phyloP scores from a whole-genome alignment of 306 rosid species.

The Lotus japonicus region DNA sequence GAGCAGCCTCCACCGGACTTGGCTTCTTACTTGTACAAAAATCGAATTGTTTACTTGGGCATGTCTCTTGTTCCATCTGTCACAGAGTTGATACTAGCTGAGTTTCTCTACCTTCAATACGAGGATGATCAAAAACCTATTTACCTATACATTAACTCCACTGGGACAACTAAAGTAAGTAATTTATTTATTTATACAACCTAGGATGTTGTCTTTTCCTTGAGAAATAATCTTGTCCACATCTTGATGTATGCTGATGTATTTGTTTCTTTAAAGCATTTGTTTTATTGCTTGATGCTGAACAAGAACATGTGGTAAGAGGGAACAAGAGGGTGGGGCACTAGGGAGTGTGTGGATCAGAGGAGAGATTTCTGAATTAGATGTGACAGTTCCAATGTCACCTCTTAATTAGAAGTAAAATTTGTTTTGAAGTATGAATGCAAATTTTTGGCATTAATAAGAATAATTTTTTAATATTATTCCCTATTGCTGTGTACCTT shows the following conservation, averaged over 20 bases:
- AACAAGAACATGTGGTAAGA: not conserved
- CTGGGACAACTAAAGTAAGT: constrained; percentile 87
- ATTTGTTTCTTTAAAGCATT: not conserved
- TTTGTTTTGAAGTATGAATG: not conserved
- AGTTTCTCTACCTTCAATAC: constrained; percentile 85
- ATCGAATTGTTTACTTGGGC: constrained; percentile 89
- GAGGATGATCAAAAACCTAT: constrained; percentile 78
- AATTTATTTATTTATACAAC: constrained; percentile 1
- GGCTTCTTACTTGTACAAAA: constrained; percentile 86
- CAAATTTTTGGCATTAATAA: constrained; percentile 7
- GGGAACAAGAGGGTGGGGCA: not conserved
- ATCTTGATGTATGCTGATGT: not conserved
- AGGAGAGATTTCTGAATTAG: constrained; percentile 3
- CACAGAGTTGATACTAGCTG: constrained; percentile 88
- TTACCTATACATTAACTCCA: constrained; percentile 86
- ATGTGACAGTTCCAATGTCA: not conserved
- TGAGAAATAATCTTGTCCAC: not conserved
- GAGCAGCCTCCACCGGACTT: constrained; percentile 97
- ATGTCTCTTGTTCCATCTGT: constrained; percentile 94
- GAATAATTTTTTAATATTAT: not conserved
- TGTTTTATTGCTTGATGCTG: not conserved
- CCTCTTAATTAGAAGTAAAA: not conserved
- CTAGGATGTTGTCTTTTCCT: not conserved
- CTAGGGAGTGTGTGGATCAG: not conserved
- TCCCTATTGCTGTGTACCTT: not conserved